Conservation (phyloP, 257 asterid species). For the Salvia rosmarinus region DNA sequence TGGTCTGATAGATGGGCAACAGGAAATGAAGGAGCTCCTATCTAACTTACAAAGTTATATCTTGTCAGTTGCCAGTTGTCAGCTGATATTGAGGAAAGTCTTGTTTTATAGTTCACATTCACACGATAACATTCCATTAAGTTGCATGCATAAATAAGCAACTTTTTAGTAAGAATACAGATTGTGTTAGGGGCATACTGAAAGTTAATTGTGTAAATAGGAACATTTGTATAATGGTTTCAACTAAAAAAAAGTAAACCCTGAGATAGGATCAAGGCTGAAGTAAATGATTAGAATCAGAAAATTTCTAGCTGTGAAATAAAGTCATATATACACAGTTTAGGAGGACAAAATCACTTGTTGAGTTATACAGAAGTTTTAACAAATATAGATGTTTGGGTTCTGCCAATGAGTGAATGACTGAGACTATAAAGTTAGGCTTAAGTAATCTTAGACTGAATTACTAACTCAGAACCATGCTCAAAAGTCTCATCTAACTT, state of each 20-base stretch:
- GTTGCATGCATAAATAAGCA: not conserved
- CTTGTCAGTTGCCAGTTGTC: not conserved
- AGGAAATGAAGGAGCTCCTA: not conserved
- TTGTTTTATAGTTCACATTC: slow-evolving; percentile 5
- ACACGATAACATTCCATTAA: not conserved
- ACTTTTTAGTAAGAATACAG: not conserved
- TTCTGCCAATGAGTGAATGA: not conserved
- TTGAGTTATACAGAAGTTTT: not conserved
- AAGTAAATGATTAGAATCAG: not conserved
- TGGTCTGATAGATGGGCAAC: not conserved
- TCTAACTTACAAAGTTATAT: not conserved
- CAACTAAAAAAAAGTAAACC: not conserved
- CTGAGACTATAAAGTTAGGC: not conserved
- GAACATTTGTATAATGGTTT: not conserved
- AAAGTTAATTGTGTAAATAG: not conserved
- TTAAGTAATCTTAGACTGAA: not conserved
- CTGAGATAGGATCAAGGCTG: not conserved
- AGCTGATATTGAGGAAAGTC: not conserved
- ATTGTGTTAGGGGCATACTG: not conserved
- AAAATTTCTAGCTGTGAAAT: not conserved
- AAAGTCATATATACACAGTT: not conserved
- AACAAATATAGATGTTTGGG: not conserved
- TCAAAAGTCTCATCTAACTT: not conserved
- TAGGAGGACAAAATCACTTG: not conserved
- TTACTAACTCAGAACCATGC: not conserved